Base-by-base conservation (phyloP, 2,329 filamentous ascomycete genomes). In the Aspergillus novoparasiticus region DNA sequence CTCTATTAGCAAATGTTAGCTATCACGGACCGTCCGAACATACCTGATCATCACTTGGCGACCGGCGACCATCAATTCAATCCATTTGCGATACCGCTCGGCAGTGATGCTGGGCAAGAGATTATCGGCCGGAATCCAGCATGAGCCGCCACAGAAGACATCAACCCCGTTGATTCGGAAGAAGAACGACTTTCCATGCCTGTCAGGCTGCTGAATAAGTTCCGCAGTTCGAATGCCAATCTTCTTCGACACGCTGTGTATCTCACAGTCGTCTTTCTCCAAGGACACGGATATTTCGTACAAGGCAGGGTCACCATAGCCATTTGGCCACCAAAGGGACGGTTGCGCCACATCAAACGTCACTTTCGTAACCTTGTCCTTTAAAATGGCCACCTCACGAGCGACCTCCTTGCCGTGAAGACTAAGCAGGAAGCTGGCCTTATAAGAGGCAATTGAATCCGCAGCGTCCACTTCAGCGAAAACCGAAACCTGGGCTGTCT, bases 61-160 rank as follows among this genome's bases (percentile, higher is more conserved):
- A 6, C 86, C 86, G 60, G 84, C 81, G 3, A 86, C 84, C 80
- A 87, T 85, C 72, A 87, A 80, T 66, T 85, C 78, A 30, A 90
- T 79, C 87, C 87, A 90, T 61, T 83, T 84, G 11, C 82, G 80
- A 70, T 89, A 89, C 51, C 80, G 81, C 23, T 83, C 80, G 11
- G 79, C 73, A 0, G 78, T 81, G 48, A 89, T 81, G 12, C 84
- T 81, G 0, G 87, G 84, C 2, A 86, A 82, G 64, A 89, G 83
- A 59, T 81, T 87, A 69, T 90, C 87, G 1, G 85, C 85, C 3
- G 88, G 87, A 58, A 90, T 90, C 87, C 88, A 90, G 72, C 87
- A 86, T 19, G 86, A 87, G 10, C 87, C 88, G 46, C 87, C 86
- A 60, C 86, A 88, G 72, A 89, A 89, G 8, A 89, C 83, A 75